Evolutionary conservation across 2,329 filamentous ascomycete genomes (phyloP), one percentile per base, ranked within the genome.

Genomic region (Epicoccum nigrum): DNA sequence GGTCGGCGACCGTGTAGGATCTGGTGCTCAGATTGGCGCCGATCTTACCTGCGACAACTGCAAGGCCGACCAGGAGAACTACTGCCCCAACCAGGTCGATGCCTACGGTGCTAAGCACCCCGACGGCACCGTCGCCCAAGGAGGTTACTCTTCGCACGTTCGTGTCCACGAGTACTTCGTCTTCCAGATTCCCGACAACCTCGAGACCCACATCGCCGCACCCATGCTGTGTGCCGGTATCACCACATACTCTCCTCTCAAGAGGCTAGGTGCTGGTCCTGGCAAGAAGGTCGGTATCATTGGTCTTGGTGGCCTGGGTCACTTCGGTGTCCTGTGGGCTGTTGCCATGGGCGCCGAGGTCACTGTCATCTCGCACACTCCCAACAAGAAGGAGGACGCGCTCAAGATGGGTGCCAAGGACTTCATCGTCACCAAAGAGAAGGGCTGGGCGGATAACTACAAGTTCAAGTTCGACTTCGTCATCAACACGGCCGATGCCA

Each of bases 181-280:
- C 15, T 85, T 85, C 74, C 87, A 88, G 66, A 92, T 95, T 58
- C 91, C 90, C 28, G 89, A 92, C 25, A 83, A 79, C 44, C 81
- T 95, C 37, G 72, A 79, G 57, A 77, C 72, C 51, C 70, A 71
- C 19, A 74, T 86, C 42, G 89, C 86, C 1, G 90, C 89, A 1
- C 89, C 88, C 8, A 91, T 92, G 88, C 81, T 94, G 61, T 95
- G 91, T 74, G 91, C 89, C 32, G 91, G 91, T 57, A 80, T 95
- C 59, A 95, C 91, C 3, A 85, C 86, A 52, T 95, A 86, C 77
- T 88, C 84, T 54, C 90, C 91, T 1, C 80, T 96, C 12, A 86
- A 89, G 58, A 83, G 90, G 40, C 86, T 92, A 66, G 88, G 88
- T 17, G 82, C 83, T 53, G 88, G 88, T 0, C 88, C 88, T 1